Evolutionary conservation across 768 basidiomycete genomes (phyloP), one percentile per base, ranked within the genome.

Genomic region (Rubroboletus pulcherrimus): DNA sequence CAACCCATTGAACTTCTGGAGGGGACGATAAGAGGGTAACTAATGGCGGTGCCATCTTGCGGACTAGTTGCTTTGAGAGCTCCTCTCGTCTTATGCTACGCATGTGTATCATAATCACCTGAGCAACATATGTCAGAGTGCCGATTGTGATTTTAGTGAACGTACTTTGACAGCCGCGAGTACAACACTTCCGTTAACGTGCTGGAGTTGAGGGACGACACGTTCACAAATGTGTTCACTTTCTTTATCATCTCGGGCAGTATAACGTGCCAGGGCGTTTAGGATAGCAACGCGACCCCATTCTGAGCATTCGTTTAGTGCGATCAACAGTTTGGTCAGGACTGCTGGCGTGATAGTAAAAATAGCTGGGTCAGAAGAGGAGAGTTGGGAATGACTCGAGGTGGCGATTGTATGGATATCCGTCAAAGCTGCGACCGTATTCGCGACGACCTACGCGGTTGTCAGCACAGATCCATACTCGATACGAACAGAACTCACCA

Each of bases 31-130:
- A 83, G 11, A 99, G 83, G 0, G 97, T 99, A 26, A 99, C 96
- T 21, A 88, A 73, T 21, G 97, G 97, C 6, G 96, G 97, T 2
- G 94, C 95, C 95, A 98, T 97, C 77, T 99, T 99, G 45, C 91
- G 84, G 31, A 96, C 77, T 21, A 98, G 81, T 54, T 89, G 85
- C 64, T 89, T 92, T 49, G 85, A 77, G 56, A 98, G 81, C 7
- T 94, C 93, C 49, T 95, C 93, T 53, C 91, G 75, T 35, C 75
- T 78, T 19, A 97, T 89, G 34, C 79, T 74, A 39, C 90, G 88
- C 78, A 98, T 90, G 70, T 98, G 96, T 58, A 97, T 94, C 94
- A 98, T 97, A 60, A 98, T 87, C 45, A 94, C 96, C 92, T 94
- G 59, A 4, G 45, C 1, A 55, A 40, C 9, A 48, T 17, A 43